Base-by-base conservation (phyloP, 1,284 basidiomycete species). In the Boletus holoroseus region DNA sequence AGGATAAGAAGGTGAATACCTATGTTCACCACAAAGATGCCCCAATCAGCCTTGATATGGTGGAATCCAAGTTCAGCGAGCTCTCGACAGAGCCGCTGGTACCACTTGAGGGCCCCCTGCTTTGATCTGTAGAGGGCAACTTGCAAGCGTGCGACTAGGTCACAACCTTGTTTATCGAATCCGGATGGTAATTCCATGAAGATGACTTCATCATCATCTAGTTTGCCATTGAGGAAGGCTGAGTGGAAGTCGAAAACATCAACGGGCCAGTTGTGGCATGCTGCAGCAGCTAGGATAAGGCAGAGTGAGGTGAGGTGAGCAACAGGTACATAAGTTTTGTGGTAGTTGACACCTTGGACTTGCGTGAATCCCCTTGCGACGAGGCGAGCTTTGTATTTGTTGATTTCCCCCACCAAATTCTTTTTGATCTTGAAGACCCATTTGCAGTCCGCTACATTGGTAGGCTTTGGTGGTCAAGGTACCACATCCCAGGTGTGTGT, bases 381-480 rank as follows among this genome's bases (percentile, higher is more conserved):
- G 0, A 46, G n/a, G 3, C n/a, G 2, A 2, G 42, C 47, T 16
- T 49, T 49, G 42, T 46, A 49, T 8, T 47, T 47, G n/a, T 37
- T 4, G 7, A 37, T 35, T 9, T 44, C 2, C 1, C 47, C 27
- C 1, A 12, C 24, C 6, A 3, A n/a, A 4, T 47, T 47, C 13
- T 48, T 40, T 15, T 50, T 50, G 4, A 49, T 41, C 1, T 51
- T 49, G 28, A 49, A 50, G 12, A 50, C 37, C 43, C 36, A 47
- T 20, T 51, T 53, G 5, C 12, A 28, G 26, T 35, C 6, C 2
- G 51, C 13, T 0, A 43, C 1, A 1, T 52, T 52, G 1, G 35
- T 50, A 3, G 31, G 26, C 15, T 38, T 52, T 2, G 12, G 16
- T 16, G 9, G 48, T n/a, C 11, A 0, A 0, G 8, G n/a, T 24